Percentiles rank a stretch among this genome's conserved stretches.
These are phyloP conservation scores for Nitzschia sp. DNA, from an alignment of 108 stramenopile genomes.

Conservation along the genomic window DNA sequence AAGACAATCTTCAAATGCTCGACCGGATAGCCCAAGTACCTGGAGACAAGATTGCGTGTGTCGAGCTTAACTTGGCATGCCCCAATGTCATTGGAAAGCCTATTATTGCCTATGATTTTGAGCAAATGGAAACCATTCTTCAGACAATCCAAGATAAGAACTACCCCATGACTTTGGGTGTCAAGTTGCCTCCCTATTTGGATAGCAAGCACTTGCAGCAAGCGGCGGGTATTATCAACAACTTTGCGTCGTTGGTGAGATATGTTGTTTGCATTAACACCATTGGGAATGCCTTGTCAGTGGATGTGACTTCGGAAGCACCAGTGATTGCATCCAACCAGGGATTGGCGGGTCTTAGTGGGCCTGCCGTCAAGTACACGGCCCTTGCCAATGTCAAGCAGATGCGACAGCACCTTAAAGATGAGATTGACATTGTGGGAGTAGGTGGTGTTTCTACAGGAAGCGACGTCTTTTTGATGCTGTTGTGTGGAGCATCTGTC, in stretches of 20 bases:
- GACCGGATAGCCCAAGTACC: slow-evolving; percentile 44
- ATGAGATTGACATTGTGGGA: slow-evolving; percentile 84
- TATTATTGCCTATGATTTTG: slow-evolving; percentile 90
- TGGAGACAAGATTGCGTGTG: slow-evolving; percentile 51
- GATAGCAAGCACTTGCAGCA: slow-evolving; percentile 79
- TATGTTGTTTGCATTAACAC: slow-evolving; percentile 88
- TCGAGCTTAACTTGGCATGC: slow-evolving; percentile 92
- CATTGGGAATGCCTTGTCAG: slow-evolving; percentile 80
- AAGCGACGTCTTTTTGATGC: slow-evolving; percentile 77
- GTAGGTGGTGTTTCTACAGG: slow-evolving; percentile 82
- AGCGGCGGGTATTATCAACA: slow-evolving; percentile 78
- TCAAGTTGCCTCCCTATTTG: slow-evolving; percentile 92
- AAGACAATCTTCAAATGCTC: slow-evolving; percentile 86
- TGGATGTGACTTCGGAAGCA: slow-evolving; percentile 65
- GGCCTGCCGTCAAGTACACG: slow-evolving; percentile 82
- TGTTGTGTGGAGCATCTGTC: slow-evolving; percentile 84
- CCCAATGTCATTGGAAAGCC: slow-evolving; percentile 94
- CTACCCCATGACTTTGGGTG: slow-evolving; percentile 56
- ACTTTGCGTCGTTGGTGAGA: slow-evolving; percentile 53
- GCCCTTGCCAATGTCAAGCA: slow-evolving; percentile 85
- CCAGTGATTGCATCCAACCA: slow-evolving; percentile 75
- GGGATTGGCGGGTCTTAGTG: slow-evolving; percentile 85
- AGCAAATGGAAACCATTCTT: slow-evolving; percentile 79
- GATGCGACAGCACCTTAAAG: slow-evolving; percentile 69
- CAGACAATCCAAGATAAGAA: slow-evolving; percentile 37